These are phyloP conservation scores for Fusarium euwallaceae DNA, from an alignment of 2,329 filamentous ascomycete species.

Conservation along the genomic window DNA sequence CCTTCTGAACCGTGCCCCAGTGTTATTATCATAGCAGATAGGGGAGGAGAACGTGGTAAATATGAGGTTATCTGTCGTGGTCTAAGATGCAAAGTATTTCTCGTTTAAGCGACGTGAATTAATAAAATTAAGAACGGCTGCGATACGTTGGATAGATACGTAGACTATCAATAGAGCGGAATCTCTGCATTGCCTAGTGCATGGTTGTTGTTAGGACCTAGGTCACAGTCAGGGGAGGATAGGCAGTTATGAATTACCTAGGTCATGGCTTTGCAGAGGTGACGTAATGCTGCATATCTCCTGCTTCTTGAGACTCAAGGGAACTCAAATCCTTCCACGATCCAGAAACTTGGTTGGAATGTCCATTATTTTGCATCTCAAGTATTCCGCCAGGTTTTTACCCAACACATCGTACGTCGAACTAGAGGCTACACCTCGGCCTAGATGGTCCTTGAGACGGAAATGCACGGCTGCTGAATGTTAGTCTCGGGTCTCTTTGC, in stretches of 20 bases:
- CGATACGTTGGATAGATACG: not conserved
- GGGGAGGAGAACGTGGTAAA: not conserved
- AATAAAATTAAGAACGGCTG: not conserved
- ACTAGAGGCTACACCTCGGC: slow-evolving; percentile 53
- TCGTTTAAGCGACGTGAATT: not conserved
- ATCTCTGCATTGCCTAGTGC: not conserved
- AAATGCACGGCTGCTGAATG: slow-evolving; percentile 49
- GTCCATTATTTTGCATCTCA: slow-evolving; percentile 58
- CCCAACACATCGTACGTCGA: slow-evolving; percentile 56
- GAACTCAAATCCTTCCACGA: slow-evolving; percentile 49
- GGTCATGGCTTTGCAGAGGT: not conserved
- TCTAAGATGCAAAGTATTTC: not conserved
- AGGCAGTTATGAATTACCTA: not conserved
- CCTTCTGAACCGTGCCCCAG: no score
- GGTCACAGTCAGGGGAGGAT: not conserved
- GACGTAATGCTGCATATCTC: not conserved
- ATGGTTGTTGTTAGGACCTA: not conserved
- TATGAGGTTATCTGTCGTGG: not conserved
- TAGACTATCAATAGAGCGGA: not conserved
- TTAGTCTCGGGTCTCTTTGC: not conserved
- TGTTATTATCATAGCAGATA: no score
- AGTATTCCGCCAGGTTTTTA: slow-evolving; percentile 59
- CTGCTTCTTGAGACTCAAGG: not conserved
- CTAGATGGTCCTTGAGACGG: slow-evolving; percentile 61
- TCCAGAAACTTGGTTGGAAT: slow-evolving; percentile 57